phyloP scores from a whole-genome alignment of 345 rosid species.

The Mallotus nudiflorus region DNA sequence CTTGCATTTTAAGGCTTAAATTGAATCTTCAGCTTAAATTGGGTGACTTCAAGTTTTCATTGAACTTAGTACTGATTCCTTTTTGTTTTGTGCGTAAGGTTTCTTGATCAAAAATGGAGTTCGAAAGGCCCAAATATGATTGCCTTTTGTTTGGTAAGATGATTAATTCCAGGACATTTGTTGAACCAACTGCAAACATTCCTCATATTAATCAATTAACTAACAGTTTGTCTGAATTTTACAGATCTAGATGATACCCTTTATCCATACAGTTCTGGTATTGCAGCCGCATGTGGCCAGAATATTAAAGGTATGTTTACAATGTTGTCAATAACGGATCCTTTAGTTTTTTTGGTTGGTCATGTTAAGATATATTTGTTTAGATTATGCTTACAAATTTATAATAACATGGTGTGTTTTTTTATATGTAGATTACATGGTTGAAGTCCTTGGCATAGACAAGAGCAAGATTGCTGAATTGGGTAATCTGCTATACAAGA shows the following conservation, averaged over 20 bases:
- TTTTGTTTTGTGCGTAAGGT: constrained; percentile 34
- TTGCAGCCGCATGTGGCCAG: constrained; percentile 32
- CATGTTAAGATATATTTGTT: too few relatives aligned
- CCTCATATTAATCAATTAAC: too few relatives aligned
- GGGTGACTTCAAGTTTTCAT: constrained; percentile 22
- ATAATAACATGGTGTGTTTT: not conserved
- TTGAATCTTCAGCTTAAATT: constrained; percentile 22
- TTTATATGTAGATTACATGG: constrained; percentile 73
- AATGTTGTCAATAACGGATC: not conserved
- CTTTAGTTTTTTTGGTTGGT: too few relatives aligned
- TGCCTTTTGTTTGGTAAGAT: constrained; percentile 37
- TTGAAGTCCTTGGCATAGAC: constrained; percentile 76
- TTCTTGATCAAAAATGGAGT: constrained; percentile 30
- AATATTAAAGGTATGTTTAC: constrained; percentile 28
- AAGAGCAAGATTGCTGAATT: constrained; percentile 55
- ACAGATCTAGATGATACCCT: constrained; percentile 40
- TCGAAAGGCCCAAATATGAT: constrained; percentile 24
- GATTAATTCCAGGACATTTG: not conserved
- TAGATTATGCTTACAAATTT: not conserved
- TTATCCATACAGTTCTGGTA: constrained; percentile 31
- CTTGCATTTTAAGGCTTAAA: constrained; percentile 20
- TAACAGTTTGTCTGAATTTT: not conserved
- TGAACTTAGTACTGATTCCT: constrained; percentile 18
- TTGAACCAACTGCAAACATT: not conserved
- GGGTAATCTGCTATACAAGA: constrained; percentile 75